Evolutionary conservation across 1,284 basidiomycete species (phyloP), one percentile per base, ranked within the genome.

Genomic region (Cerioporus squamosus): DNA sequence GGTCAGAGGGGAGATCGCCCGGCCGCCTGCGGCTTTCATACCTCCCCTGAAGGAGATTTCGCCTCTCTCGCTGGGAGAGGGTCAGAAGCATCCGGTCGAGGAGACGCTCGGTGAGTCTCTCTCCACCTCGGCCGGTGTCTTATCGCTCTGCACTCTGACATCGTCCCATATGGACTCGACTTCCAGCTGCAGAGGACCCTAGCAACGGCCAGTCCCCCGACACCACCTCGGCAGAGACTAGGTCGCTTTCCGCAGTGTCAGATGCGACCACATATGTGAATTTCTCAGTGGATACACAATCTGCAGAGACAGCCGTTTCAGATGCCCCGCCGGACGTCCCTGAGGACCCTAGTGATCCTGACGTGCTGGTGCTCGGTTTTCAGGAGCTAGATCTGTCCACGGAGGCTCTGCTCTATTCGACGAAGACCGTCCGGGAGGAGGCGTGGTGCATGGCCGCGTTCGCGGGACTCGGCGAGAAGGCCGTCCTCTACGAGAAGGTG

Each of bases 371-470:
- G 12, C 70, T 91, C 5, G 88, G 82, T 1, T 91, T 93, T 63
- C 90, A 93, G 71, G 90, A 93, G 67, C 74, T 92, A 2, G 90
- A 93, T 69, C 76, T 86, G 1, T 91, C 90, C 0, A 79, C 90
- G 0, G 89, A 90, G 70, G 88, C 90, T 8, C 74, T 92, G 52
- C 68, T 93, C 0, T 90, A 90, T 61, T 79, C 85, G 1, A 80
- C 83, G 0, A 83, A 81, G 43, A 84, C 84, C 0, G 64, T 75
- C 6, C 81, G 82, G 61, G 90, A 91, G 67, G 88, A 90, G 40
- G 81, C 85, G 0, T 93, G 90, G 90, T 77, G 77, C 44, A 68
- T 74, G 17, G 86, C 89, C 4, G 74, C 85, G 6, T 80, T 88
- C 62, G 87, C 87, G 40, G 82, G 81, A 15, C 74, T 93, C 9